Evolutionary conservation across 331 rosid species (phyloP).

Genomic region (Quercus lobata): DNA sequence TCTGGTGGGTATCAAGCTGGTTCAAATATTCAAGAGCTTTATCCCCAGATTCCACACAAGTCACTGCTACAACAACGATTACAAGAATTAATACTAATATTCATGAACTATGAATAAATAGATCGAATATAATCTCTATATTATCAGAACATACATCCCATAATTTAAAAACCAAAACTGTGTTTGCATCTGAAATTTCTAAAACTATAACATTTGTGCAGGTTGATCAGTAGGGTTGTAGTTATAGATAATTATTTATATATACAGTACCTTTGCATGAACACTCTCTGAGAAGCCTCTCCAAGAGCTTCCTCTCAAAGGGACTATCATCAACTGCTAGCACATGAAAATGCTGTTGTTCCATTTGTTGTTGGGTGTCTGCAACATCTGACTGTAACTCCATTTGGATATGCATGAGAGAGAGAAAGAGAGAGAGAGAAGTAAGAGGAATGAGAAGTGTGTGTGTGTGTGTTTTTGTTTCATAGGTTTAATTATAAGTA

Average conservation of each 20-base stretch:
- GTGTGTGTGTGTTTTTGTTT: conserved; percentile 11
- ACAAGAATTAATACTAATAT: background rate
- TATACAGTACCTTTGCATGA: conserved; percentile 65
- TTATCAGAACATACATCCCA: too few relatives aligned
- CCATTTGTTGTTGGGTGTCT: background rate
- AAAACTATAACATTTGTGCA: background rate
- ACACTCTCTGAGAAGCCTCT: conserved; percentile 75
- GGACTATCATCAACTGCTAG: conserved; percentile 89
- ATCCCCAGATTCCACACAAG: conserved; percentile 91
- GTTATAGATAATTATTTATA: background rate
- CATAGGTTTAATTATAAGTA: conserved; percentile 29
- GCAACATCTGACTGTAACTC: conserved; percentile 29
- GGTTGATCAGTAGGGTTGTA: background rate
- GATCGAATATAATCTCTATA: too few relatives aligned
- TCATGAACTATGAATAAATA: too few relatives aligned
- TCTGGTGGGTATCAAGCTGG: conserved; percentile 38
- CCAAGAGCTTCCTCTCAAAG: conserved; percentile 72
- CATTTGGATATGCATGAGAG: conserved; percentile 5
- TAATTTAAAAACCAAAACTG: too few relatives aligned
- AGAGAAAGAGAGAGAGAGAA: conserved; percentile 17
- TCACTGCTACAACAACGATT: conserved; percentile 42
- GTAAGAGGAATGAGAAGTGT: conserved; percentile 32
- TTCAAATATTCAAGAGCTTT: conserved; percentile 89
- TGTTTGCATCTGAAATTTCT: too few relatives aligned
- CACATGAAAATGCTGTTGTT: conserved; percentile 78